Evolutionary conservation across 306 rosid species (phyloP).

Genomic region (Quercus bicolor): DNA sequence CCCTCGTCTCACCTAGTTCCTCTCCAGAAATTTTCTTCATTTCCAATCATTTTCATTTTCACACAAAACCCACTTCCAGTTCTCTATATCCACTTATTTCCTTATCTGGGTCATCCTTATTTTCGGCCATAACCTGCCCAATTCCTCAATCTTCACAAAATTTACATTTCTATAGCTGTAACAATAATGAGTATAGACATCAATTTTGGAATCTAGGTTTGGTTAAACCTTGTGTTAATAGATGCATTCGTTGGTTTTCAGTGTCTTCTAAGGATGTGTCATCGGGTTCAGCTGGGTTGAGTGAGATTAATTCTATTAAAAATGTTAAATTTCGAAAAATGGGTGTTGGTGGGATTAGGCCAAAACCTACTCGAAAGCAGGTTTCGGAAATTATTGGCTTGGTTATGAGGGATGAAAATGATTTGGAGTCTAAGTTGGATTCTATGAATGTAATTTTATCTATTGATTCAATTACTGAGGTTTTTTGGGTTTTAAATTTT

Average conservation of each 20-base stretch:
- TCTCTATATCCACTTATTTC: slow-evolving; percentile 13
- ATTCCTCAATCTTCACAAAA: slow-evolving; percentile 14
- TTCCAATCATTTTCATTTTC: slow-evolving; percentile 18
- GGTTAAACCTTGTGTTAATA: not conserved
- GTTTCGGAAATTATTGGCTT: slow-evolving; percentile 42
- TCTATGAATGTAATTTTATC: slow-evolving; percentile 42
- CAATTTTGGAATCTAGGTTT: not conserved
- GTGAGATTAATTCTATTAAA: not conserved
- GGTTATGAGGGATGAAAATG: slow-evolving; percentile 38
- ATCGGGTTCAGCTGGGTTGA: not conserved
- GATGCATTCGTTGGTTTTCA: slow-evolving; percentile 29
- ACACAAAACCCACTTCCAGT: slow-evolving; percentile 1
- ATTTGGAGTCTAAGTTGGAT: slow-evolving; percentile 46
- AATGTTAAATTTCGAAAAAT: not conserved
- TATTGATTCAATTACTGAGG: slow-evolving; percentile 14
- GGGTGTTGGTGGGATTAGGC: slow-evolving; percentile 7
- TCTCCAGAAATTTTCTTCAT: not conserved
- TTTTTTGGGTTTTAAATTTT: slow-evolving; percentile 38
- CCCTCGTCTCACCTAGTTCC: slow-evolving; percentile 13
- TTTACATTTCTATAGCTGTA: not conserved
- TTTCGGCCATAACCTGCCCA: slow-evolving; percentile 9
- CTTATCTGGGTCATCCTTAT: slow-evolving; percentile 25
- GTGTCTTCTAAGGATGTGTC: slow-evolving; percentile 6
- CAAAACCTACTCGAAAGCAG: slow-evolving; percentile 24
- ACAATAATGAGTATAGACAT: not conserved